A percentile compares a stretch with the other conserved stretches of the same genome.
Conservation (phyloP, 1,139 yeast species). For the Candida sojae region DNA sequence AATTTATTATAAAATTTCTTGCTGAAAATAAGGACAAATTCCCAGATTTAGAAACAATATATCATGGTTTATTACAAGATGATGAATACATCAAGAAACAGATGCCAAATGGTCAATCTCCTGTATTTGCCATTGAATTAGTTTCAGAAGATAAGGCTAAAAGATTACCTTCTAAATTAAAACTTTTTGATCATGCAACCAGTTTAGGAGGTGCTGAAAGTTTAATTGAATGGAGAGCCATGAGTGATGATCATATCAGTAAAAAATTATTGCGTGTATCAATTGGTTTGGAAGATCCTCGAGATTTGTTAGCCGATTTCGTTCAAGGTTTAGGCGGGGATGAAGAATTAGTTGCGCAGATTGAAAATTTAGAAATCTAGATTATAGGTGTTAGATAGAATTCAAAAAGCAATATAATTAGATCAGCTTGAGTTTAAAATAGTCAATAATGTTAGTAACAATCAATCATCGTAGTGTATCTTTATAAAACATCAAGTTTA, state of each 20-base stretch:
- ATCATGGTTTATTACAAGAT: conserved; percentile 75
- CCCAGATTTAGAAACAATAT: conserved; percentile 52
- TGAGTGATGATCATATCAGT: conserved; percentile 62
- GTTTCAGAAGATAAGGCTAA: conserved; percentile 57
- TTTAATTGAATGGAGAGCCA: conserved; percentile 85
- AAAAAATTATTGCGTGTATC: conserved; percentile 68
- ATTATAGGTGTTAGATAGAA: neutral
- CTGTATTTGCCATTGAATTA: conserved; percentile 72
- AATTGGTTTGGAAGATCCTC: conserved; percentile 73
- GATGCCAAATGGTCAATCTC: conserved; percentile 65
- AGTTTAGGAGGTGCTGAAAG: conserved; percentile 95
- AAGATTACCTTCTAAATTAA: conserved; percentile 62
- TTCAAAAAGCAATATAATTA: neutral
- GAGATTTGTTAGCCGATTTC: conserved; percentile 73
- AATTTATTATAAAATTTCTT: conserved; percentile 61
- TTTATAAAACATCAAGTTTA: too few relatives aligned
- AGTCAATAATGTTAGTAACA: too few relatives aligned
- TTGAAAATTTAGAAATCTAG: conserved; percentile 8
- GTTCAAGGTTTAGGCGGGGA: conserved; percentile 17
- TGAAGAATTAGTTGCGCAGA: conserved; percentile 10
- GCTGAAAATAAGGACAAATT: conserved; percentile 46
- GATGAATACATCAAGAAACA: conserved; percentile 67
- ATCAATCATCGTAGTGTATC: too few relatives aligned
- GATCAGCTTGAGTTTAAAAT: too few relatives aligned
- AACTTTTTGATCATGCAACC: conserved; percentile 84